Evolutionary conservation across 495 filamentous ascomycete species (phyloP), one percentile per base, ranked within the genome.

Genomic region (Penicillium chermesinum): DNA sequence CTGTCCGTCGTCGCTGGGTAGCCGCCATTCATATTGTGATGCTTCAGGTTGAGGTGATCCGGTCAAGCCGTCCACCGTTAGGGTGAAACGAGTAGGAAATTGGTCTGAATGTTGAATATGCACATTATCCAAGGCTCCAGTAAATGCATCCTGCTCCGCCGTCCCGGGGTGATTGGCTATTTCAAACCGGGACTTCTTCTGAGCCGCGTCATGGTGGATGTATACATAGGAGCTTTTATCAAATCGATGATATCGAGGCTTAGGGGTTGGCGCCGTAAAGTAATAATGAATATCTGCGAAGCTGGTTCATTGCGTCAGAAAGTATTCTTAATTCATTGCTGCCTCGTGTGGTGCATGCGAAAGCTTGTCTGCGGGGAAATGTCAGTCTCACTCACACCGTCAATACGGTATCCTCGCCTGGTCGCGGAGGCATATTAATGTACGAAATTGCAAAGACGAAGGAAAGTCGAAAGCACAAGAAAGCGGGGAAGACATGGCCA

Each of bases 261-360:
- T 85, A 17, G 76, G 71, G 1, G 79, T 78, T 2, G 89, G 87
- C 14, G 78, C 73, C 8, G 82, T 76, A 69, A 95, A 94, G 63
- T 84, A 95, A 65, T 91, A 96, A 67, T 95, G 90, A 37, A 94
- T 73, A 63, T 96, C 90, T 15, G 83, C 88, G 61, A 89, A 94
- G 58, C 90, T 96, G 65, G 35, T 13, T 15, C 15, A 41, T 44
- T 37, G 13, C 13, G 21, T 52, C 33, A 52, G 53, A 43, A 18
- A 14, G 17, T 37, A 12, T 45, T 14, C 19, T n/a, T 34, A 17
- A 3, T 19, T 37, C 16, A n/a, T 19, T 3, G 7, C 2, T 2
- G 8, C 10, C 34, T n/a, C 17, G 15, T n/a, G 15, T 10, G 35
- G 9, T 38, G 15, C 14, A 38, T 44, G 22, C n/a, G 15, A 20